These are phyloP conservation scores for Coniosporium uncinatum DNA, from an alignment of 2,329 filamentous ascomycete genomes.

Conservation along the genomic window DNA sequence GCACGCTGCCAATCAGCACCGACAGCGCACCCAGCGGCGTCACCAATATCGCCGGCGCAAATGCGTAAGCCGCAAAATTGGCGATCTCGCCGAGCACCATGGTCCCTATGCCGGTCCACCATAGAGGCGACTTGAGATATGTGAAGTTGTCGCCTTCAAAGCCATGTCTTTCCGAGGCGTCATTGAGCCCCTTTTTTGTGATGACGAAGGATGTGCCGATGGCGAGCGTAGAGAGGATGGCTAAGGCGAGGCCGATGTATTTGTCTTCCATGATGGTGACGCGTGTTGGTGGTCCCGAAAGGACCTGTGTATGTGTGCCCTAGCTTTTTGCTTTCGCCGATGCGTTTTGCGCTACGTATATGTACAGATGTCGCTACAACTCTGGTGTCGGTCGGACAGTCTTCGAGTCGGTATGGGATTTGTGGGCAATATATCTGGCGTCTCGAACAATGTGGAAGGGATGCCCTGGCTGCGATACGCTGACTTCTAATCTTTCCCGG, in stretches of 20 bases:
- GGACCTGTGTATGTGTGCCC: too few species aligned
- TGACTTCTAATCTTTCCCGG: too few species aligned
- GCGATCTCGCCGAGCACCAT: slow-evolving; percentile 90
- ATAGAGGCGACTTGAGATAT: slow-evolving; percentile 90
- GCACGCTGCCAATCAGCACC: slow-evolving; percentile 87
- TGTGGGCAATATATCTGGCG: too few species aligned
- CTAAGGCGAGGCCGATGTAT: slow-evolving; percentile 31
- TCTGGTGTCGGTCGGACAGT: too few species aligned
- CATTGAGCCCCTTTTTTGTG: slow-evolving; percentile 95
- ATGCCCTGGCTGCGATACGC: too few species aligned
- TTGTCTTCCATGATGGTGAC: slow-evolving; percentile 29
- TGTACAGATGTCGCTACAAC: too few species aligned
- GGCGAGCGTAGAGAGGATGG: slow-evolving; percentile 29
- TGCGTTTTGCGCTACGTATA: too few species aligned
- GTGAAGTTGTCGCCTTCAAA: slow-evolving; percentile 96
- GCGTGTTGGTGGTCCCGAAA: too few species aligned
- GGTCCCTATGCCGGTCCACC: slow-evolving; percentile 94
- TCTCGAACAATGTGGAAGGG: too few species aligned
- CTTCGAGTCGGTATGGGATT: too few species aligned
- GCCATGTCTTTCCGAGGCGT: slow-evolving; percentile 86
- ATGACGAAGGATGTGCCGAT: slow-evolving; percentile 87
- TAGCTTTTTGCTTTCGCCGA: too few species aligned
- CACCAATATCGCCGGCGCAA: slow-evolving; percentile 97
- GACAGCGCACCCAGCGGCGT: slow-evolving; percentile 91
- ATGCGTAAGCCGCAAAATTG: slow-evolving; percentile 98